Evolutionary conservation across 345 rosid genomes (phyloP).

Genomic region (Bretschneidera sinensis): DNA sequence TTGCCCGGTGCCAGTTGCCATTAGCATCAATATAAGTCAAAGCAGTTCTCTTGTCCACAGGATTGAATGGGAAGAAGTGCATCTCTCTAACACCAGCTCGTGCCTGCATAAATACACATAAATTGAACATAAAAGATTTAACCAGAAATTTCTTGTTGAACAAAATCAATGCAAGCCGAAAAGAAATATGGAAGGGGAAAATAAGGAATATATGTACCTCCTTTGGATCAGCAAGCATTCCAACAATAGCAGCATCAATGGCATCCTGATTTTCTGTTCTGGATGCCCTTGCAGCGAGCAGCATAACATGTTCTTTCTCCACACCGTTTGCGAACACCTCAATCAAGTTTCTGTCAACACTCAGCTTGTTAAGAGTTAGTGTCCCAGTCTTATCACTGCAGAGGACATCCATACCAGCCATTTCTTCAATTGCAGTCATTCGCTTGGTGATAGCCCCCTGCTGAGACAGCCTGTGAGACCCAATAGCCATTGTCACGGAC

Average conservation of each 20-base stretch:
- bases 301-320: slow-evolving; percentile 57
- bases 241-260: slow-evolving; percentile 83
- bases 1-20: slow-evolving; percentile 73
- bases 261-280: slow-evolving; percentile 90
- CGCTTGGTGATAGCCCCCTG: slow-evolving; percentile 92
- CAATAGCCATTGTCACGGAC: slow-evolving; percentile 92
- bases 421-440: slow-evolving; percentile 89
- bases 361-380: slow-evolving; percentile 75
- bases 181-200: not conserved
- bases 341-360: slow-evolving; percentile 62
- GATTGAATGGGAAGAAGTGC: slow-evolving; percentile 81
- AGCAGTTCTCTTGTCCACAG: slow-evolving; percentile 83
- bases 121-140: slow-evolving; percentile 12
- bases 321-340: slow-evolving; percentile 69
- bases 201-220: slow-evolving; percentile 38
- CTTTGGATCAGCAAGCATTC: slow-evolving; percentile 78
- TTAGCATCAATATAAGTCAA: slow-evolving; percentile 60
- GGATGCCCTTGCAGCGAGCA: slow-evolving; percentile 82
- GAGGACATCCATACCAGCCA: slow-evolving; percentile 94
- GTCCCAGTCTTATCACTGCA: slow-evolving; percentile 92
- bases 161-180: not conserved
- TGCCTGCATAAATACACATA: slow-evolving; percentile 38
- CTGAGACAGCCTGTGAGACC: slow-evolving; percentile 66
- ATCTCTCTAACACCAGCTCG: slow-evolving; percentile 68
- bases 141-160: not conserved